Conservation (phyloP, 1,284 basidiomycete species). For the Sporisorium exsertum region DNA sequence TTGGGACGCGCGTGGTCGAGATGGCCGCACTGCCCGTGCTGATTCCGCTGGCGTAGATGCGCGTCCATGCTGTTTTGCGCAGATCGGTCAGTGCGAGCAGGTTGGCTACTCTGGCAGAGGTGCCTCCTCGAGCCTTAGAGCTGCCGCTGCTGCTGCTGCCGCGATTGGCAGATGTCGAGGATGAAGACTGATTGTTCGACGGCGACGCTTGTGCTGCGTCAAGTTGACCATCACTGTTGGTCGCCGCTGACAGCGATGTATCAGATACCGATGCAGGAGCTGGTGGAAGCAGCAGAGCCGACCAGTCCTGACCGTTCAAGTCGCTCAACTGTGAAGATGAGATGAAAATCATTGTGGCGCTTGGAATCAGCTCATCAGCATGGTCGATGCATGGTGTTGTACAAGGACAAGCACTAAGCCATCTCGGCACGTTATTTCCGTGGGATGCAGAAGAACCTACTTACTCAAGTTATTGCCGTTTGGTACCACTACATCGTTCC, state of each 20-base stretch:
- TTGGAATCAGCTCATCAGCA: neutral
- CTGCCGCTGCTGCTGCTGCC: neutral
- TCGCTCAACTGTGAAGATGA: neutral
- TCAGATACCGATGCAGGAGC: neutral
- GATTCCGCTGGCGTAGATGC: constrained; percentile 39
- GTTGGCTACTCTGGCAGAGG: constrained; percentile 11
- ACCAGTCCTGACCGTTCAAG: constrained; percentile 11
- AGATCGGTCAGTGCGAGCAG: constrained; percentile 44
- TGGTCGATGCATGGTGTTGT: neutral
- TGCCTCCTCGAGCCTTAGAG: neutral
- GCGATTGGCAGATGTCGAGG: neutral
- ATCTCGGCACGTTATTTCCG: neutral
- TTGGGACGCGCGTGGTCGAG: constrained; percentile 19
- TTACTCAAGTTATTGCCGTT: too few species aligned
- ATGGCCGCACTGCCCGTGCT: constrained; percentile 38
- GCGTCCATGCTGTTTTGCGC: constrained; percentile 44
- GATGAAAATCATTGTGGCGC: constrained; percentile 9
- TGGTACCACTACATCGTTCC: too few species aligned
- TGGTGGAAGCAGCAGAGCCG: constrained; percentile 3
- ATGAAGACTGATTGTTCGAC: constrained; percentile 6
- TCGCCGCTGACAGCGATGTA: neutral
- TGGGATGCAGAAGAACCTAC: too few species aligned
- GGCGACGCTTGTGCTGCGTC: neutral
- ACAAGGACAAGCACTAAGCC: too few species aligned
- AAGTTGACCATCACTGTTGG: neutral